A percentile compares a stretch with the other conserved stretches of the same genome.
Evolutionary conservation across 139 green algal species (phyloP).

Genomic region (Cymbomonas tetramitiformis): DNA sequence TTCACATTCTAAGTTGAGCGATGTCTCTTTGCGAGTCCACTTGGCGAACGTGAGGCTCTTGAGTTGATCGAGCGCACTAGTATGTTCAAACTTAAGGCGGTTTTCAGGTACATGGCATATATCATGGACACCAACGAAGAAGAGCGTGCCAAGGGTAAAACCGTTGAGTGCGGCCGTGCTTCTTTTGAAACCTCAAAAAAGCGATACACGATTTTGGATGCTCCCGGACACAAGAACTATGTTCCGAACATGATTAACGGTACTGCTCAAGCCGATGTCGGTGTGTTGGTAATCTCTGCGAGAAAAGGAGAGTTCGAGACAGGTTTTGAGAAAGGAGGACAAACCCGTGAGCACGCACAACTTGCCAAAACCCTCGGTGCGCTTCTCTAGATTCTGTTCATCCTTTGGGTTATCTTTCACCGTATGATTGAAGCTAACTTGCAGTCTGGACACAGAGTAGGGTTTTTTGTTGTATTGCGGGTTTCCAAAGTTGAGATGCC

Average conservation of each 20-base stretch:
- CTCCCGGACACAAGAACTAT: conserved; percentile 46
- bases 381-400: too few relatives aligned
- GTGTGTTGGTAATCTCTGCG: conserved; percentile 39
- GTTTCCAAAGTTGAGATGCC: too few relatives aligned
- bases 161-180: conserved; percentile 63
- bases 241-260: conserved; percentile 46
- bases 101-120: conserved; percentile 96
- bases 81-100: too few relatives aligned
- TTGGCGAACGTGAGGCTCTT: too few relatives aligned
- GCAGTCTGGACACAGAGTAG: too few relatives aligned
- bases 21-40: too few relatives aligned
- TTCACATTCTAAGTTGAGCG: too few relatives aligned
- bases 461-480: too few relatives aligned
- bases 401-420: too few relatives aligned
- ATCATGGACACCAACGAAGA: conserved; percentile 99
- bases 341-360: conserved; percentile 45
- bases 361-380: conserved; percentile 42
- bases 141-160: conserved; percentile 95
- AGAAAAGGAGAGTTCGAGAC: conserved; percentile 48
- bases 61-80: too few relatives aligned
- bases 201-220: conserved; percentile 42
- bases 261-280: conserved; percentile 39
- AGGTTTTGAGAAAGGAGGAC: conserved; percentile 39
- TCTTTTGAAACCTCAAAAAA: conserved; percentile 39
- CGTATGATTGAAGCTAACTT: too few relatives aligned